A percentile compares a stretch with the other conserved stretches of the same genome.
These are phyloP conservation scores for Pharus latifolius DNA, from an alignment of 176 grass and related monocot genomes.

Conservation along the genomic window DNA sequence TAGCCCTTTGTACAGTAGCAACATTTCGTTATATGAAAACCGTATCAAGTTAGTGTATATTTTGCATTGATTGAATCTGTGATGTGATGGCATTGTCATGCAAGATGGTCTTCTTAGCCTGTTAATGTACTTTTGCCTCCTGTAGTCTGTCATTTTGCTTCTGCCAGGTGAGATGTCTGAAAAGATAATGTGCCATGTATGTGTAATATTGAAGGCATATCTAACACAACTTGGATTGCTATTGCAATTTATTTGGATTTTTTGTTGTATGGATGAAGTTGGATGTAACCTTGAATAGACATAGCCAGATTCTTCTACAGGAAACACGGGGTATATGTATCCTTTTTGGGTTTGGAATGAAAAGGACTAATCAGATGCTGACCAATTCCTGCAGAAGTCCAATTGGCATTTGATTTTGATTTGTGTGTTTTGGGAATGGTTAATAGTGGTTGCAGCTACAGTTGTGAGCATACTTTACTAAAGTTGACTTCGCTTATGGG, in stretches of 20 bases:
- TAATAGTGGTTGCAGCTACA: neutral
- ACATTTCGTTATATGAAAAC: slow-evolving; percentile 35
- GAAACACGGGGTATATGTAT: slow-evolving; percentile 23
- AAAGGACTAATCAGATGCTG: slow-evolving; percentile 20
- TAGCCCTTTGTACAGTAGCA: slow-evolving; percentile 37
- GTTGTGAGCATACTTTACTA: slow-evolving; percentile 15
- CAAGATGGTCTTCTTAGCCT: neutral
- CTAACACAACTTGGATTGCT: too few species aligned
- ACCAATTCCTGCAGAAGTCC: slow-evolving; percentile 9
- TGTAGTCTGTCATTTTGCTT: neutral
- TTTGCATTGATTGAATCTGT: neutral
- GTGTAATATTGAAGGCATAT: too few species aligned
- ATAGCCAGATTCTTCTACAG: neutral
- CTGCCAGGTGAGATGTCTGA: neutral
- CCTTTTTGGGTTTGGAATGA: slow-evolving; percentile 26
- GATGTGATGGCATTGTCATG: neutral
- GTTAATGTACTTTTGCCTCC: neutral
- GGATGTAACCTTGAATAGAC: slow-evolving; percentile 9
- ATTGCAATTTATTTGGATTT: too few species aligned
- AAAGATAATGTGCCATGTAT: neutral
- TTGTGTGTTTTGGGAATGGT: neutral
- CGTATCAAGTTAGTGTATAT: slow-evolving; percentile 16
- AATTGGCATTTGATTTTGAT: slow-evolving; percentile 19
- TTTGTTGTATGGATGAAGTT: neutral
- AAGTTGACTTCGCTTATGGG: slow-evolving; percentile 12